Evolutionary conservation across 208 protist genomes (phyloP).

Genomic region (Angomonas deanei): DNA sequence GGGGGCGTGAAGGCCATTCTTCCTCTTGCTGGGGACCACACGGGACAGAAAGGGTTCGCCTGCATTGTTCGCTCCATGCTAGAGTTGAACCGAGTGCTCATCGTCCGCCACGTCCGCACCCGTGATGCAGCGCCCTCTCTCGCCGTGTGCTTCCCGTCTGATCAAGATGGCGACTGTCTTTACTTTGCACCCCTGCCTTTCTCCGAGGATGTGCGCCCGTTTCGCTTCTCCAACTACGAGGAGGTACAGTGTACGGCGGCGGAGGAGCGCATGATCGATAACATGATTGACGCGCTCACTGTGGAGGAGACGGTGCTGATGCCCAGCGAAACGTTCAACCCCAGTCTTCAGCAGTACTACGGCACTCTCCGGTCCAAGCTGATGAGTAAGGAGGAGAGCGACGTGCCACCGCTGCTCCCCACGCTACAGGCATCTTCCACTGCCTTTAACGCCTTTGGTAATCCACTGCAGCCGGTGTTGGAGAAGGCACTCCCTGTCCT

Average conservation of each 20-base stretch:
- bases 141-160: conserved; percentile 45
- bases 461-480: conserved; percentile 20
- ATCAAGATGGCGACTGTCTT: conserved; percentile 32
- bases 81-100: conserved; percentile 27
- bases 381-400: not conserved
- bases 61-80: conserved; percentile 72
- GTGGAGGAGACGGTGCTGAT: conserved; percentile 45
- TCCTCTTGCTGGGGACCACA: conserved; percentile 53
- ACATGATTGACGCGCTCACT: conserved; percentile 70
- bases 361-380: conserved; percentile 22
- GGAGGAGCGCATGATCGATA: conserved; percentile 60
- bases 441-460: conserved; percentile 28
- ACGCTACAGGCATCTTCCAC: conserved; percentile 26
- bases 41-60: conserved; percentile 51
- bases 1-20: conserved; percentile 56
- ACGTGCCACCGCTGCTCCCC: conserved; percentile 22
- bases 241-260: conserved; percentile 22
- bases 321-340: conserved; percentile 82
- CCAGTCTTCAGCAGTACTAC: conserved; percentile 82
- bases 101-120: conserved; percentile 81
- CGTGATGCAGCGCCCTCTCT: conserved; percentile 43
- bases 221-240: conserved; percentile 53
- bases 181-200: conserved; percentile 80
- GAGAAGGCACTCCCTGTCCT: conserved; percentile 13
- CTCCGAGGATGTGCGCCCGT: conserved; percentile 72